Percentiles rank a stretch among this genome's conserved stretches.
Conservation (phyloP, 78 protist species). For the Ministeria vibrans region DNA sequence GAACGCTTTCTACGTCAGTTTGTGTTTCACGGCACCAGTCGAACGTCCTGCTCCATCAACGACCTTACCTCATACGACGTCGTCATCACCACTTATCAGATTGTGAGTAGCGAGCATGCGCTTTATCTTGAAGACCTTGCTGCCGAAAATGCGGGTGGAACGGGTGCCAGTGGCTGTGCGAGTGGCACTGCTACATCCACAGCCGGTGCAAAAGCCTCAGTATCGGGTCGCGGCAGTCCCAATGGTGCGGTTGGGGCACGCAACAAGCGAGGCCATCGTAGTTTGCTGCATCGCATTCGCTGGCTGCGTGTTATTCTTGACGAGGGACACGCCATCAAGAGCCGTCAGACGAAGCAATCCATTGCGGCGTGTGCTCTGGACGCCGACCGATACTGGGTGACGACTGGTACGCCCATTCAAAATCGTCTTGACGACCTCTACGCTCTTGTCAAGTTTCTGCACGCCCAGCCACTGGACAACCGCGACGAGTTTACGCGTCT, state of each 20-base stretch:
- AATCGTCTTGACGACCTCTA: conserved; percentile 58
- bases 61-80: too few species aligned
- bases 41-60: too few species aligned
- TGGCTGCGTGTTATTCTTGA: background rate
- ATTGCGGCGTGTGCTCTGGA: background rate
- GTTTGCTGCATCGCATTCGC: background rate
- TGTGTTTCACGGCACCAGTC: too few species aligned
- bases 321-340: background rate
- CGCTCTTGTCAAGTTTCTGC: conserved; percentile 29
- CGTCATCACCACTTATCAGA: background rate
- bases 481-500: background rate
- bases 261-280: too few species aligned
- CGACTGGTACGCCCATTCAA: conserved; percentile 73
- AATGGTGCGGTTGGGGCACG: too few species aligned
- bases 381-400: conserved; percentile 45
- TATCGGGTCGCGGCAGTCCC: too few species aligned
- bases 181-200: too few species aligned
- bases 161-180: too few species aligned
- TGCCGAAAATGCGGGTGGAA: too few species aligned
- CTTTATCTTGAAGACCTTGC: too few species aligned
- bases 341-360: background rate
- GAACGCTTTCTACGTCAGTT: too few species aligned
- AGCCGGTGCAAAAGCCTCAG: too few species aligned
- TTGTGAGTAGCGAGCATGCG: background rate
- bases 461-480: conserved; percentile 2